Conservation (phyloP, 73 alveolate genomes). For the Uronychia setigera region DNA sequence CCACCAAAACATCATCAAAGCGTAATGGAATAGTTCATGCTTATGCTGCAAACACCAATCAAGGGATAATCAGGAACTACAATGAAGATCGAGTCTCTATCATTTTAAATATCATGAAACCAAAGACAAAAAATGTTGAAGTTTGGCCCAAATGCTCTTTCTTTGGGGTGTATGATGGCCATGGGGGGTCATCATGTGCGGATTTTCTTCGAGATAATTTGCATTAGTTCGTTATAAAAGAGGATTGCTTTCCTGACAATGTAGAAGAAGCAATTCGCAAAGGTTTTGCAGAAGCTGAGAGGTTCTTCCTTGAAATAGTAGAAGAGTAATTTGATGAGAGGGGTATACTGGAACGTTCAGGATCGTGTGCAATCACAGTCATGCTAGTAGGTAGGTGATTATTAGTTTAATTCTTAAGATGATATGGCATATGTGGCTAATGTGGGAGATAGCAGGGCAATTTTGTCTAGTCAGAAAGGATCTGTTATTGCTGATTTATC, state of each 20-base stretch:
- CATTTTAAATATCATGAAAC: conserved; percentile 64
- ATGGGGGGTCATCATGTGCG: conserved; percentile 77
- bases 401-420: conserved; percentile 56
- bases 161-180: conserved; percentile 77
- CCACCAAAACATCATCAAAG: conserved; percentile 75
- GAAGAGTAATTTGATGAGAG: conserved; percentile 52
- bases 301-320: conserved; percentile 48
- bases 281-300: conserved; percentile 65
- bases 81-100: conserved; percentile 74
- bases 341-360: conserved; percentile 58
- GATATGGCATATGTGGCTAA: conserved; percentile 91
- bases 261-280: conserved; percentile 55
- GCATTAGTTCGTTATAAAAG: conserved; percentile 53
- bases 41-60: conserved; percentile 90
- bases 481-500: conserved; percentile 7
- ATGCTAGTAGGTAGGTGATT: conserved; percentile 60
- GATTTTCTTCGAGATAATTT: conserved; percentile 72
- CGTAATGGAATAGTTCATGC: conserved; percentile 86
- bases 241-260: conserved; percentile 63
- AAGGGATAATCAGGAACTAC: conserved; percentile 83
- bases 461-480: conserved; percentile 69
- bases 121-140: conserved; percentile 40
- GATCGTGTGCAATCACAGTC: conserved; percentile 71
- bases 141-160: conserved; percentile 75
- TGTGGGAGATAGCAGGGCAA: conserved; percentile 98